phyloP scores from a whole-genome alignment of 73 alveolate species.

The Symbiodinium natans region DNA sequence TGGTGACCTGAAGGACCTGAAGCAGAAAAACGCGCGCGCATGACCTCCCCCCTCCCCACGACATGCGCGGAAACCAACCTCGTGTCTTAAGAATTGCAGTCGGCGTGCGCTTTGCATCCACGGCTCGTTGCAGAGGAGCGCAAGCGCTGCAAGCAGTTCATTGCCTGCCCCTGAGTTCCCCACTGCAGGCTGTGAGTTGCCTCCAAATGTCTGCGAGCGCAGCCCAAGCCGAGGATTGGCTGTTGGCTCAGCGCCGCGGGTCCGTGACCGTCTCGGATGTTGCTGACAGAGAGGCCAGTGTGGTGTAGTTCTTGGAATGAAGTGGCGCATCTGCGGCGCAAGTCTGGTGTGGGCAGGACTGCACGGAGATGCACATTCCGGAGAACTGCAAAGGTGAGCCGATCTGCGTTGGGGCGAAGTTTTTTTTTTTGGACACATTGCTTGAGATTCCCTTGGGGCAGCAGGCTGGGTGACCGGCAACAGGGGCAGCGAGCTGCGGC shows the following conservation, averaged over 20 bases:
- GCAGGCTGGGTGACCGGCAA: conserved; percentile 91
- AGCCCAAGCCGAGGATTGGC: conserved; percentile 39
- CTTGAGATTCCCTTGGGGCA: too few species aligned
- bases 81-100: too few species aligned
- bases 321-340: background rate
- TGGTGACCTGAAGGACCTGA: conserved; percentile 76
- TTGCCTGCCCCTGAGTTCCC: background rate
- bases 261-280: conserved; percentile 72
- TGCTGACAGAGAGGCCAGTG: background rate
- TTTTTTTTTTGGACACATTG: too few species aligned
- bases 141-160: conserved; percentile 85
- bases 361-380: conserved; percentile 83
- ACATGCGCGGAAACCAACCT: too few species aligned
- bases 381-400: conserved; percentile 69
- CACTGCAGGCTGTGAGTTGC: background rate
- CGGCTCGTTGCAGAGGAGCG: conserved; percentile 30
- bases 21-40: too few species aligned
- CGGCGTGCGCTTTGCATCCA: background rate
- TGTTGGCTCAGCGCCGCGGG: conserved; percentile 89
- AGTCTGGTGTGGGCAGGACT: background rate
- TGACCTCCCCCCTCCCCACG: too few species aligned
- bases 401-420: too few species aligned
- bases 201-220: too few species aligned
- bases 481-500: conserved; percentile 90
- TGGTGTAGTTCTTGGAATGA: background rate